These are phyloP conservation scores for Sugiyamaella pinicola DNA, from an alignment of 1,139 yeast genomes.

Conservation along the genomic window DNA sequence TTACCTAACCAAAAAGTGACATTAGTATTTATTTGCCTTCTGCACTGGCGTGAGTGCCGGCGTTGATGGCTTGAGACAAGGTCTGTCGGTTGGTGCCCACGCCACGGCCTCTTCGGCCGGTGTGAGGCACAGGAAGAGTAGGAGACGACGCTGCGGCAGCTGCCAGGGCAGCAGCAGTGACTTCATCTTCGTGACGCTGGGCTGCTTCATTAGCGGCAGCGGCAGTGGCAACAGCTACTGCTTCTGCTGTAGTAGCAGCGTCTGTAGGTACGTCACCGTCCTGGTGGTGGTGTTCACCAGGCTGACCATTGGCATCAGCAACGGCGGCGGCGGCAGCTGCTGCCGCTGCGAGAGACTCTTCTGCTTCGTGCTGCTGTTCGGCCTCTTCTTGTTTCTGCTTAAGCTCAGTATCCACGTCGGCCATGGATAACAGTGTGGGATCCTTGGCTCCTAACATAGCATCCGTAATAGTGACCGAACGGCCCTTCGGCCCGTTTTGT, in stretches of 20 bases:
- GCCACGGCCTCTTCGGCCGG: conserved; percentile 23
- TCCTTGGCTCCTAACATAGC: conserved; percentile 23
- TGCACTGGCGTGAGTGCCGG: conserved; percentile 33
- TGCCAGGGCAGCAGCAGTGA: conserved; percentile 18
- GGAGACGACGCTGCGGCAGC: conserved; percentile 7
- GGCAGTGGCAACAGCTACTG: conserved; percentile 7
- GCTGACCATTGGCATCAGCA: not conserved
- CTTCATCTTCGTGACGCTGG: conserved; percentile 7
- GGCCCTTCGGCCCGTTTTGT: conserved; percentile 23
- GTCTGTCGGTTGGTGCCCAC: conserved; percentile 31
- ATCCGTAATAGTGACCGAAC: conserved; percentile 28
- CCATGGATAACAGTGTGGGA: conserved; percentile 27
- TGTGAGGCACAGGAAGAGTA: conserved; percentile 4
- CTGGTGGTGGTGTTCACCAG: not conserved
- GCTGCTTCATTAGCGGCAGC: conserved; percentile 2
- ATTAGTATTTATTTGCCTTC: conserved; percentile 9
- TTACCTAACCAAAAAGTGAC: not conserved
- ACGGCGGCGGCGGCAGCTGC: conserved; percentile 13
- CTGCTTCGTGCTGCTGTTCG: conserved; percentile 19
- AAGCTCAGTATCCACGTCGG: conserved; percentile 29
- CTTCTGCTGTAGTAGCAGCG: conserved; percentile 4
- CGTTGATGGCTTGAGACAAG: conserved; percentile 34
- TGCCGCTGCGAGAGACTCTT: conserved; percentile 15
- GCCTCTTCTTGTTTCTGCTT: conserved; percentile 24
- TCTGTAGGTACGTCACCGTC: not conserved